These are phyloP conservation scores for Amanita phalloides DNA, from an alignment of 768 basidiomycete genomes.

Conservation along the genomic window DNA sequence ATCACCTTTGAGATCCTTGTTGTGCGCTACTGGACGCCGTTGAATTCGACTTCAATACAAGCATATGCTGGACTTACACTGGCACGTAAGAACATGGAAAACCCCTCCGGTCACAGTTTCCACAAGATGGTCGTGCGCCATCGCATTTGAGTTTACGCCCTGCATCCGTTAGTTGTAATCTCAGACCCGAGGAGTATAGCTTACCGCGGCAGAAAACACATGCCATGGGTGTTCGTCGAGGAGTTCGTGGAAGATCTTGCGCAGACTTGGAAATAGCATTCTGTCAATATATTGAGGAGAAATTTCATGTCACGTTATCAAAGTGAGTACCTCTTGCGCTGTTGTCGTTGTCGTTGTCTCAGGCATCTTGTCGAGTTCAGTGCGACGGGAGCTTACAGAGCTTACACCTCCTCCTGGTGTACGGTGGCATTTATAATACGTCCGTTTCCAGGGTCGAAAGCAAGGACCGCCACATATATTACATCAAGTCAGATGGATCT, in stretches of 20 bases:
- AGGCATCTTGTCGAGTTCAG: background rate
- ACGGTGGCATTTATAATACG: background rate
- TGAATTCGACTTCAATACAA: background rate
- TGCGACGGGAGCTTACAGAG: background rate
- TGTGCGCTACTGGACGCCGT: background rate
- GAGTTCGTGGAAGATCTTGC: slow-evolving; percentile 7
- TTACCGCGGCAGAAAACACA: slow-evolving; percentile 65
- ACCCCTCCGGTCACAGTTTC: slow-evolving; percentile 52
- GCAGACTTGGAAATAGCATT: background rate
- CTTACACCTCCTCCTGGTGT: background rate
- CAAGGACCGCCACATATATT: background rate
- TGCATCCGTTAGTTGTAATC: slow-evolving; percentile 13
- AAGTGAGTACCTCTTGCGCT: background rate
- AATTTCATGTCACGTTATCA: background rate
- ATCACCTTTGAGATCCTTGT: slow-evolving; percentile 3
- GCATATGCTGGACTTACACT: slow-evolving; percentile 40
- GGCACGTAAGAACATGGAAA: slow-evolving; percentile 51
- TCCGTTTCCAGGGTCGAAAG: background rate
- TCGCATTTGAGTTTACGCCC: slow-evolving; percentile 70
- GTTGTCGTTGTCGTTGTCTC: background rate
- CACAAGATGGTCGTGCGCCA: slow-evolving; percentile 50
- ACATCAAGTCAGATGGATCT: background rate
- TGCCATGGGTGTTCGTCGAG: slow-evolving; percentile 53
- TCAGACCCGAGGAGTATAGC: background rate
- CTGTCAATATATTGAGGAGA: background rate